These are phyloP conservation scores for Haplosporangium sp. DNA, from an alignment of 371 early-diverging fungal genomes.

Conservation along the genomic window DNA sequence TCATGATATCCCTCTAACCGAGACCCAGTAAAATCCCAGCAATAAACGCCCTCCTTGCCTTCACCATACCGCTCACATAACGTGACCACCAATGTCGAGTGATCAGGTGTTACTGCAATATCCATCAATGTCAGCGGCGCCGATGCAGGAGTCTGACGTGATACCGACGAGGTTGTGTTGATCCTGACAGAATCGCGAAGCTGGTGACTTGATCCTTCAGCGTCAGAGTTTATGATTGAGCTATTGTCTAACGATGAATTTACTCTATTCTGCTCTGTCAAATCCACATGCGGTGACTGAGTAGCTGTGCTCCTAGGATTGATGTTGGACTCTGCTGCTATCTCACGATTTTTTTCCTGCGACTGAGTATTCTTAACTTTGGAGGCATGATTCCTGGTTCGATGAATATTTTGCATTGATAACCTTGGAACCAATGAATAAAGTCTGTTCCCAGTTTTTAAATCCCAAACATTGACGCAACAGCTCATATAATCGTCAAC, in stretches of 20 bases:
- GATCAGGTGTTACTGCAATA: slow-evolving; percentile 38
- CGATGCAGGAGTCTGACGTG: slow-evolving; percentile 15
- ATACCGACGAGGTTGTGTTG: not conserved
- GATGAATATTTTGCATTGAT: slow-evolving; percentile 15
- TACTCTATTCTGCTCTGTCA: no score
- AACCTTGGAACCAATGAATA: slow-evolving; percentile 60
- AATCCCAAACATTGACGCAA: slow-evolving; percentile 70
- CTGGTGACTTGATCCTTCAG: not conserved
- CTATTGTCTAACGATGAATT: not conserved
- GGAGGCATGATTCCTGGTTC: slow-evolving; percentile 6
- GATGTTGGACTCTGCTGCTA: not conserved
- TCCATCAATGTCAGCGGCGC: slow-evolving; percentile 36
- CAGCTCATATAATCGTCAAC: slow-evolving; percentile 47
- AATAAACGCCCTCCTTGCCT: slow-evolving; percentile 44
- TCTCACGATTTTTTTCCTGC: not conserved
- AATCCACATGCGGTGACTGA: no score
- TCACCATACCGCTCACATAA: slow-evolving; percentile 37
- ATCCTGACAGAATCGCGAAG: not conserved
- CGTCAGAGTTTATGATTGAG: not conserved
- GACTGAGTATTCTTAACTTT: slow-evolving; percentile 10
- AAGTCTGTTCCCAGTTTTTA: slow-evolving; percentile 61
- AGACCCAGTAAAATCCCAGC: slow-evolving; percentile 46
- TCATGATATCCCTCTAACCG: slow-evolving; percentile 37
- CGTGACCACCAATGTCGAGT: slow-evolving; percentile 39
- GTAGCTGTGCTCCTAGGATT: not conserved